Conservation (phyloP, 2,329 filamentous ascomycete genomes). For the Plenodomus lindquistii region DNA sequence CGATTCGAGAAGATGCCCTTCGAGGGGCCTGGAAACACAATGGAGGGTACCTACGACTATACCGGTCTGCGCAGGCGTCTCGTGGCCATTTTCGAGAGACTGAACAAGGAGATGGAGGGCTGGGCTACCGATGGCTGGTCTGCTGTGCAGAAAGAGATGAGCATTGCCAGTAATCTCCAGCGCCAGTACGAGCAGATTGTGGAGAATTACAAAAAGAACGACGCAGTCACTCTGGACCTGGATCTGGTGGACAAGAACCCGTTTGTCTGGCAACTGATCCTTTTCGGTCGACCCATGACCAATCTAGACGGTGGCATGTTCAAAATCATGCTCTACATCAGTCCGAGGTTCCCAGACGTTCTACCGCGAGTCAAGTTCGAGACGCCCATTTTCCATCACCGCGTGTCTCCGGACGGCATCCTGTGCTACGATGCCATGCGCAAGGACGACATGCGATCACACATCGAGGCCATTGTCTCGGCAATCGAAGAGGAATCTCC, state of each 20-base stretch:
- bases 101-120: constrained; percentile 70
- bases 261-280: constrained; percentile 85
- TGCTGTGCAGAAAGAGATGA: constrained; percentile 67
- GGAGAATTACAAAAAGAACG: constrained; percentile 71
- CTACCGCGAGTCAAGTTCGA: constrained; percentile 83
- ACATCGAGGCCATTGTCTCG: constrained; percentile 81
- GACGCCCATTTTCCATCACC: constrained; percentile 84
- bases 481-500: constrained; percentile 86
- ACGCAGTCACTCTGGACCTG: constrained; percentile 73
- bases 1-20: constrained; percentile 85
- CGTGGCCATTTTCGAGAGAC: constrained; percentile 65
- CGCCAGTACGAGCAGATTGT: constrained; percentile 84
- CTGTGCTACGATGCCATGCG: constrained; percentile 74
- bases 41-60: constrained; percentile 88
- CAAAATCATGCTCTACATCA: constrained; percentile 77
- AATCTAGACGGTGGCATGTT: constrained; percentile 89
- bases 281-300: constrained; percentile 90
- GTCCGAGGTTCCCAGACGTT: constrained; percentile 82
- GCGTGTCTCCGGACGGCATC: constrained; percentile 77
- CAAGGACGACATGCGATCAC: constrained; percentile 76
- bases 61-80: constrained; percentile 71
- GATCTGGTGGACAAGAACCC: constrained; percentile 80
- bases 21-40: constrained; percentile 73
- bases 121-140: constrained; percentile 74
- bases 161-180: constrained; percentile 78